Evolutionary conservation across 495 filamentous ascomycete species (phyloP), one percentile per base, ranked within the genome.

Genomic region (Hypomontagnella submonticulosa): DNA sequence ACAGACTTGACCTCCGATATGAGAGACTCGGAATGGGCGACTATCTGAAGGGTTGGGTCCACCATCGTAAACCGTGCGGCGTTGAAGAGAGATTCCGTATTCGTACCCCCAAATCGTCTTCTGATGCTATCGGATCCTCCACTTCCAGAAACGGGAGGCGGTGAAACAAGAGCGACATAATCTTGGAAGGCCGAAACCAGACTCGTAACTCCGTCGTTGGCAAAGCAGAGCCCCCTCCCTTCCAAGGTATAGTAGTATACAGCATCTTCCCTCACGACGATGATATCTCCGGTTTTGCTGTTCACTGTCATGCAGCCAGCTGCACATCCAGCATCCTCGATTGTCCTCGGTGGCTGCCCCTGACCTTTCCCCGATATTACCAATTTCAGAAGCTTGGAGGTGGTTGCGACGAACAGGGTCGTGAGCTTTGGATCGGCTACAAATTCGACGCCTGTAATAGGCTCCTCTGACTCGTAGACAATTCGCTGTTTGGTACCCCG

Each of bases 401-500:
- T 97, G 0, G 95, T 99, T 5, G 95, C 88, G 49, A 98, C 89
- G 73, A 96, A 99, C 0, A 99, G 84, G 0, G 91, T 92, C 1
- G 88, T 93, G 49, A 84, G 70, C 49, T 77, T 85, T 1, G 74
- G 75, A 7, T 88, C 88, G 55, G 88, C 85, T 27, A 86, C 82
- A 62, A 96, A 86, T 54, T 92, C 90, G 16, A 97, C 88, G 4
- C 92, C 95, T 0, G 95, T 99, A 36, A 99, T 89, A 0, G 95
- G 95, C 68, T 99, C 95, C 67, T 98, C 93, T 2, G 93, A 97
- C 70, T 97, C 95, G 77, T 96, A 96, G 23, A 99, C 92, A 23
- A 94, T 94, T 18, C 96, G 87, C 74, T 99, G 95, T 73, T 92
- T 93, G 34, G 95, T 91, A n/a, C 95, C 95, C 60, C 93, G 87